These are phyloP conservation scores for Aurinia saxatilis DNA, from an alignment of 345 rosid genomes.

Conservation along the genomic window DNA sequence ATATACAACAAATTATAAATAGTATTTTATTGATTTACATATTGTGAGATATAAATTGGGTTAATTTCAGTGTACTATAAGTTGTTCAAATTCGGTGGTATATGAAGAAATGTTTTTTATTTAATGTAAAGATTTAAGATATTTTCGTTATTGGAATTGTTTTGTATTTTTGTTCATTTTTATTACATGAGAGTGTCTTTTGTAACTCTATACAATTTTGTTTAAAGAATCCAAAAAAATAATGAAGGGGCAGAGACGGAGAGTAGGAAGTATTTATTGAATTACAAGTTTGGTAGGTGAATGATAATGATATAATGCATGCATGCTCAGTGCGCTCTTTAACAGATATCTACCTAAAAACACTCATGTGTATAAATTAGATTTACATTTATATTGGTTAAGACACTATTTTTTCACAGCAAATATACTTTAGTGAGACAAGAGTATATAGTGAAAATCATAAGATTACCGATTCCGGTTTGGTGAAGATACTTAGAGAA, in stretches of 20 bases:
- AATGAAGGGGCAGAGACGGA: not conserved
- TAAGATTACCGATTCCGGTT: not conserved
- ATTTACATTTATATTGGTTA: not conserved
- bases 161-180: not conserved
- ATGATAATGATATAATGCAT: not conserved
- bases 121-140: slow-evolving; percentile 1
- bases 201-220: not conserved
- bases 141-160: slow-evolving; percentile 2
- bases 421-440: too few relatives aligned
- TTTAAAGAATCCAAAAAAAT: not conserved
- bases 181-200: not conserved
- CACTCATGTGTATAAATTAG: not conserved
- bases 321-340: slow-evolving; percentile 20
- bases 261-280: slow-evolving; percentile 17
- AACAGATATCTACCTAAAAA: slow-evolving; percentile 28
- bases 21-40: not conserved
- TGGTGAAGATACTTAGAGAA: not conserved
- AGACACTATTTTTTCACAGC: too few relatives aligned
- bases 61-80: slow-evolving; percentile 7
- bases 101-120: not conserved
- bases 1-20: slow-evolving; percentile 2
- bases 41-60: not conserved
- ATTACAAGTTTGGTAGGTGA: slow-evolving; percentile 16
- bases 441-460: not conserved
- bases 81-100: slow-evolving; percentile 23